Evolutionary conservation across 2,329 filamentous ascomycete genomes (phyloP).

Genomic region (Xylariomycetidae sp.): DNA sequence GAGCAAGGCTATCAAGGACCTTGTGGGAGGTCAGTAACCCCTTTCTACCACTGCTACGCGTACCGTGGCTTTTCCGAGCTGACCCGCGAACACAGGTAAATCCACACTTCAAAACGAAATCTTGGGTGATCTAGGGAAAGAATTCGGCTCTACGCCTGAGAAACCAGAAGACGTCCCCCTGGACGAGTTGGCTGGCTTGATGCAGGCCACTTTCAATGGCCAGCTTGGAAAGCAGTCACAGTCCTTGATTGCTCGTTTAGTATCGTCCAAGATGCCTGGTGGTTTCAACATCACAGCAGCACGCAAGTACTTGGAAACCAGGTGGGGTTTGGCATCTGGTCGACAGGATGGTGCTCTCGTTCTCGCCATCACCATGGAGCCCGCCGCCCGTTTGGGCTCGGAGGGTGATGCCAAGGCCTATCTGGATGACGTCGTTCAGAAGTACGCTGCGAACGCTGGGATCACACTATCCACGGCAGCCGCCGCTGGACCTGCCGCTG

Average conservation of each 20-base stretch:
- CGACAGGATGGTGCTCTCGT: constrained; percentile 88
- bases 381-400: constrained; percentile 76
- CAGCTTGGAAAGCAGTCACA: constrained; percentile 96
- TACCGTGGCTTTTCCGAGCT: constrained; percentile 4
- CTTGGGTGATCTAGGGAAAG: constrained; percentile 92
- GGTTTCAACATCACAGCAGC: constrained; percentile 98
- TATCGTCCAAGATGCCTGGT: constrained; percentile 99
- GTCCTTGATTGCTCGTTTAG: constrained; percentile 85
- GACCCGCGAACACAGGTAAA: constrained; percentile 59
- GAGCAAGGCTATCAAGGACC: constrained; percentile 95
- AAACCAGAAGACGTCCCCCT: constrained; percentile 97
- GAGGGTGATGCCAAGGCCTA: constrained; percentile 90
- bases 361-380: constrained; percentile 88
- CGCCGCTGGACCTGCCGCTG: constrained; percentile 65
- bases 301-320: constrained; percentile 88
- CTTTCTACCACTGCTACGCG: not conserved
- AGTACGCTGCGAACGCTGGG: constrained; percentile 79
- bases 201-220: constrained; percentile 98
- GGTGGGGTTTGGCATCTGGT: constrained; percentile 82
- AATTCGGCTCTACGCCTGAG: constrained; percentile 96
- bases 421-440: constrained; percentile 81
- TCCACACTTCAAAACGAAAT: constrained; percentile 99
- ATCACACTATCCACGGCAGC: constrained; percentile 75
- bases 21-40: constrained; percentile 76
- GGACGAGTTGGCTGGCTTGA: constrained; percentile 88